A percentile compares a stretch with the other conserved stretches of the same genome.
phyloP scores from a whole-genome alignment of 768 basidiomycete genomes.

The Glaciozyma martinii region DNA sequence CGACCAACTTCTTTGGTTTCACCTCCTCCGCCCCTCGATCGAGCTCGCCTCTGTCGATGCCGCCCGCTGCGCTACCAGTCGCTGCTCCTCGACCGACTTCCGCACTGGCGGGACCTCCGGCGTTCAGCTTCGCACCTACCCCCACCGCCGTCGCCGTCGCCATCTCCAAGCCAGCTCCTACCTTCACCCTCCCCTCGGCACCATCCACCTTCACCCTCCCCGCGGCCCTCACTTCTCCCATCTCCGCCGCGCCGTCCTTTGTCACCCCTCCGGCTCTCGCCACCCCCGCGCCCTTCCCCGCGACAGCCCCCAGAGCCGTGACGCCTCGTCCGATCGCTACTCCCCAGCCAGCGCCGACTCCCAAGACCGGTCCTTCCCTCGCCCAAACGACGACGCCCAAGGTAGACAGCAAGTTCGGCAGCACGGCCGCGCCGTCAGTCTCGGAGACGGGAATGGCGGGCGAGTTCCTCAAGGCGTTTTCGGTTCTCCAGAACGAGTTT shows the following conservation, averaged over 20 bases:
- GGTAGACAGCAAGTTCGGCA: slow-evolving; percentile 15
- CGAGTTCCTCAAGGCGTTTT: slow-evolving; percentile 32
- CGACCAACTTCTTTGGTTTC: not conserved
- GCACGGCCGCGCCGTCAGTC: slow-evolving; percentile 3
- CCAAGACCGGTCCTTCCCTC: slow-evolving; percentile 3
- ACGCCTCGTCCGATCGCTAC: not conserved
- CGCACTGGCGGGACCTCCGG: not conserved
- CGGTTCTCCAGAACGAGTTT: slow-evolving; percentile 24
- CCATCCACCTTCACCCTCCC: not conserved
- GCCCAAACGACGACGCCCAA: slow-evolving; percentile 4
- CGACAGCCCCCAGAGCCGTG: not conserved
- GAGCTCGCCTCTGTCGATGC: not conserved
- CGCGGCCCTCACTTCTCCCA: not conserved
- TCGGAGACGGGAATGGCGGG: slow-evolving; percentile 33
- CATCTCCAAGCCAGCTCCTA: not conserved
- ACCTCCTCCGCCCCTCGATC: not conserved
- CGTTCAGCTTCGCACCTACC: not conserved
- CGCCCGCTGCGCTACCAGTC: not conserved
- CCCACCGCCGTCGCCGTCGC: not conserved
- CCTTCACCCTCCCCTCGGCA: not conserved
- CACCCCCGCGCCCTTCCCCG: not conserved
- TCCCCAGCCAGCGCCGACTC: not conserved
- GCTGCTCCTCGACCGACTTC: not conserved
- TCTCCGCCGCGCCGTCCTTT: not conserved
- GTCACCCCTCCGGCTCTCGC: not conserved